A percentile compares a stretch with the other conserved stretches of the same genome.
phyloP scores from a whole-genome alignment of 805 yeast genomes.

The Torulaspora franciscae region DNA sequence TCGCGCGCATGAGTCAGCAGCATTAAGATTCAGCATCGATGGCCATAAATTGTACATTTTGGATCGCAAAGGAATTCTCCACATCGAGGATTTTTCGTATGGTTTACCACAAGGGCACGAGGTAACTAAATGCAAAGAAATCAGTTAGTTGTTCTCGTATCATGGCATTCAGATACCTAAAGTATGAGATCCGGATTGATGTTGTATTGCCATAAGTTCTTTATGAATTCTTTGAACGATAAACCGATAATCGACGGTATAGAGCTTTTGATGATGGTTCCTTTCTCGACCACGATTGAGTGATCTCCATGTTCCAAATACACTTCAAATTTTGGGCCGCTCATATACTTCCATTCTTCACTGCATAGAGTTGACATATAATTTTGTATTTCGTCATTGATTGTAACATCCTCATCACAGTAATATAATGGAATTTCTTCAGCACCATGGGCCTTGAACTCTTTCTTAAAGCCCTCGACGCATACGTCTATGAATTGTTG shows the following conservation, averaged over 20 bases:
- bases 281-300: constrained; percentile 49
- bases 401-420: constrained; percentile 30
- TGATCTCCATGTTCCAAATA: constrained; percentile 36
- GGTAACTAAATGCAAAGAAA: constrained; percentile 61
- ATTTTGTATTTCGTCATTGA: constrained; percentile 39
- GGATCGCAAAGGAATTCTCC: constrained; percentile 76
- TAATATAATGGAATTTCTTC: constrained; percentile 30
- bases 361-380: constrained; percentile 42
- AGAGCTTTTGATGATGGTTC: constrained; percentile 29
- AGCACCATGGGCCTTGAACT: constrained; percentile 14
- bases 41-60: constrained; percentile 74
- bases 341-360: constrained; percentile 75
- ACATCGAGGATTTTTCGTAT: constrained; percentile 82
- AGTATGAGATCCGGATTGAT: constrained; percentile 1
- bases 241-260: constrained; percentile 14
- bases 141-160: constrained; percentile 30
- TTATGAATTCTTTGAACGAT: constrained; percentile 18
- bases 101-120: constrained; percentile 70
- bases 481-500: constrained; percentile 32
- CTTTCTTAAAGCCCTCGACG: constrained; percentile 23
- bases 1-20: constrained; percentile 70
- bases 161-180: not conserved
- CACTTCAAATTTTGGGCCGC: constrained; percentile 70
- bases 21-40: constrained; percentile 66
- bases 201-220: not conserved